Base-by-base conservation (phyloP, 108 stramenopile species). In the Cyclotella atomus region DNA sequence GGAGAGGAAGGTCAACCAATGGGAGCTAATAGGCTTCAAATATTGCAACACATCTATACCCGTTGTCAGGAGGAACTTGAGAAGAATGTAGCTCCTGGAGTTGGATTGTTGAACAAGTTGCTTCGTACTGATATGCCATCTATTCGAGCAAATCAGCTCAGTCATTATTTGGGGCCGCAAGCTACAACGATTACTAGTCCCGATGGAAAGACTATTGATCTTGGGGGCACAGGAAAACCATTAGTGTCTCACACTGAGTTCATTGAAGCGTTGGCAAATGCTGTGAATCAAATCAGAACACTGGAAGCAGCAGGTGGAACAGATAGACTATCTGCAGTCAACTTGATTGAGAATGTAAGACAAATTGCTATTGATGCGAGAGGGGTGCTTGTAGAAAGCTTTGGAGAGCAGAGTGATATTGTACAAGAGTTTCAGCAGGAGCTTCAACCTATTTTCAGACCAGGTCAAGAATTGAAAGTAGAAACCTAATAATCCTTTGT, bases 1-100 rank as follows among this genome's bases (percentile, higher is more conserved):
- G 75, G 34, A 29, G 83, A 65, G 53, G 84, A 75, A 44, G 78
- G 57, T 45, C 32, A 72, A 28, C 71, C 75, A 19, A 60, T 25
- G 0, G 57, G 59, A 44, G 87, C 88, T 15, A 87, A 76, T 66
- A 68, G 93, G 27, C 66, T 82, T 35, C 87, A 89, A 46, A 89
- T 94, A 53, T 72, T 94, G 15, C 89, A 89, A 65, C 93, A 94
- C 54, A 84, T 94, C 17, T 91, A 94, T 66, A 94, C 93, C 2
- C 83, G 93, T 1, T 94, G 93, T 57, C 93, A 94, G 47, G 93
- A 94, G 68, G 93, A 94, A 59, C 80, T 94, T 10, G 93, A 94
- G 66, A 91, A 91, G 79, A 81, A 63, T 21, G 87, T 94, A 8
- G 75, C 81, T 33, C 88, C 93, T 0, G 93, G 93, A 23, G 74